phyloP scores from a whole-genome alignment of 179 eudicot genomes.

The Vitellaria paradoxa region DNA sequence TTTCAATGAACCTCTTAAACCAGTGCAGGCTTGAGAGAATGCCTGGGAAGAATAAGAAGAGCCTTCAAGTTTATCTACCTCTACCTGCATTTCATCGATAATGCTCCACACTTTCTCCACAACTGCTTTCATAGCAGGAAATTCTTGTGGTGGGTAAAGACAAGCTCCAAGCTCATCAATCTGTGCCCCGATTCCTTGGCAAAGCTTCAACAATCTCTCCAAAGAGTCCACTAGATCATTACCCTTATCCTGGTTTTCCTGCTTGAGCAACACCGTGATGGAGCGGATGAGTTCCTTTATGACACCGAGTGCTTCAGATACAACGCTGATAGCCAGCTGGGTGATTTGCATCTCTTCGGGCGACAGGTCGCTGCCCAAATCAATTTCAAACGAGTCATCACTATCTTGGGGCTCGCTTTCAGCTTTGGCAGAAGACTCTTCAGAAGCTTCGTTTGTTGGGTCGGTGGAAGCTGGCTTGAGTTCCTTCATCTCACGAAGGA shows the following conservation, averaged over 20 bases:
- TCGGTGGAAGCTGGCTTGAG: conserved; percentile 60
- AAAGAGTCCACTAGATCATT: conserved; percentile 39
- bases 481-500: conserved; percentile 90
- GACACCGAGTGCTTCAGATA: conserved; percentile 49
- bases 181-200: conserved; percentile 56
- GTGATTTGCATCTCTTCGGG: conserved; percentile 84
- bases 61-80: conserved; percentile 40
- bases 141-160: conserved; percentile 91
- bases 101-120: conserved; percentile 37
- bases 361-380: conserved; percentile 70
- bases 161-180: conserved; percentile 92
- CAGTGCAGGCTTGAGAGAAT: conserved; percentile 42
- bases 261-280: conserved; percentile 56
- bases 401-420: conserved; percentile 28
- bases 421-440: conserved; percentile 18
- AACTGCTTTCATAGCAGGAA: conserved; percentile 44
- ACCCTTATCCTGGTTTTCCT: conserved; percentile 27
- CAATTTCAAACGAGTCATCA: conserved; percentile 38
- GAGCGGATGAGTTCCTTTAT: conserved; percentile 74
- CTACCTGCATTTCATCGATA: conserved; percentile 46
- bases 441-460: conserved; percentile 26
- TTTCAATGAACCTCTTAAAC: conserved; percentile 41
- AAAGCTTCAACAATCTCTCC: conserved; percentile 63
- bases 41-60: conserved; percentile 28
- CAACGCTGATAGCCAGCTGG: conserved; percentile 39